Base-by-base conservation (phyloP, 73 alveolate species). In the Symbiodinium pilosum region DNA sequence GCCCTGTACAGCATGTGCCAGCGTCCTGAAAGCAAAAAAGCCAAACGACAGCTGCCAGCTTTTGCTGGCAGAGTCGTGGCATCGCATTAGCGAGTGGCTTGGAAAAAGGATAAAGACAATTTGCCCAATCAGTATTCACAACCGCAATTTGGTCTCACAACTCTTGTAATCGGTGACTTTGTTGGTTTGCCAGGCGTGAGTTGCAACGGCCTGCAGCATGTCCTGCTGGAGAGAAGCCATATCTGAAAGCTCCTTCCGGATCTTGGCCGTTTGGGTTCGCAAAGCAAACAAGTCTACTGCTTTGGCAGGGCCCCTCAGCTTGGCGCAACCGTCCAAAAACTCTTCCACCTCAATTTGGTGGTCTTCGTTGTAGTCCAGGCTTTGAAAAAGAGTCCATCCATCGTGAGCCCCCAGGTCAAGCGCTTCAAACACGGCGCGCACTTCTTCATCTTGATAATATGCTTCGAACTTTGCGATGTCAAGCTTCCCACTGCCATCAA, bases 241-340 rank as follows among this genome's bases (percentile, higher is more conserved):
- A 34, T 28, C 0, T 3, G 30, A 34, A 64, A 64, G 81, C 81
- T 64, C 81, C 30, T 28, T 64, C 12, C 81, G 81, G 81, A 64
- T 30, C 75, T 85, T 85, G 9, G 77, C 71, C 9, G 40, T 43
- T n/a, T 85, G 93, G 30, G 93, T 85, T 30, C 93, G 71, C 93
- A 85, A 38, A 36, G 93, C 93, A 34, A 85, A 85, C 51, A 85
- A 38, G 75, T 85, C 93, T 43, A 85, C 93, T 16, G 93, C 93
- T 24, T 85, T 85, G 32, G 93, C 93, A 1, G 93, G 93, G n/a
- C 93, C 93, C 34, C 93, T 73, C 77, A 85, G 77, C 14, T 21
- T 64, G 43, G 56, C 93, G 36, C 93, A 85, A 47, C 93, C 93
- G 93, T 43, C 38, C 47, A 85, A 30, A 51, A 85, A 85, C 43